Base-by-base conservation (phyloP, 345 rosid species). In the Boechera divaricarpa region DNA sequence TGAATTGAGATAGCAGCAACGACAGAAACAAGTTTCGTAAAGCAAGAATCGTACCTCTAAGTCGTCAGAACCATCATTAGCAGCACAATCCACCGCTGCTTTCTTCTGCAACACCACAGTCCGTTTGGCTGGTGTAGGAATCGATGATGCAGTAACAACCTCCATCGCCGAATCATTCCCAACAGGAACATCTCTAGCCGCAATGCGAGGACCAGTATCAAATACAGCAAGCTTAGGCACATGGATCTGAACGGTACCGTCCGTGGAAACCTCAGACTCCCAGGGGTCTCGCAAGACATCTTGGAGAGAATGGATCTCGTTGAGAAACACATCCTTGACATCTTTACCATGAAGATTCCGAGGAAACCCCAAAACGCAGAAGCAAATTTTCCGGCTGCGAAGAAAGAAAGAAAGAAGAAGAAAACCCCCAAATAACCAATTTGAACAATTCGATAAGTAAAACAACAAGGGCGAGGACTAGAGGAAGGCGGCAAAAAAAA, bases 291-390 rank as follows among this genome's bases (percentile, higher is more conserved):
- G 78, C 61, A 89, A 51, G 56, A 87, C 82, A 35, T 80, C 84
- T 57, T 85, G 77, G 48, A 95, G 82, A 58, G 82, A 60, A 36
- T 81, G 72, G 26, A 91, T 87, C 36, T 90, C 84, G 26, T 67
- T 70, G 60, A 86, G 63, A 77, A 89, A 89, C 59, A 36, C 86
- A 18, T 74, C 81, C 72, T 75, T 83, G 63, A 81, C 82, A 59
- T 82, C 74, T 15, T 80, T 59, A 4, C 73, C 54, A 60, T 81
- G 92, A 80, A 87, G 95, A 76, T 70, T 76, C 79, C 82, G 84
- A 69, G 87, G 86, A 92, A 88, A 94, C 87, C 98, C 98, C 86
- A 92, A 87, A 67, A 89, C 29, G 81, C 98, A 94, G 81, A 70
- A 88, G 85, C 98, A 94, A 79, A 94, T 90, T 64, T 93, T 87